Base-by-base conservation (phyloP, 495 filamentous ascomycete species). In the Lasiosphaeria ovina region DNA sequence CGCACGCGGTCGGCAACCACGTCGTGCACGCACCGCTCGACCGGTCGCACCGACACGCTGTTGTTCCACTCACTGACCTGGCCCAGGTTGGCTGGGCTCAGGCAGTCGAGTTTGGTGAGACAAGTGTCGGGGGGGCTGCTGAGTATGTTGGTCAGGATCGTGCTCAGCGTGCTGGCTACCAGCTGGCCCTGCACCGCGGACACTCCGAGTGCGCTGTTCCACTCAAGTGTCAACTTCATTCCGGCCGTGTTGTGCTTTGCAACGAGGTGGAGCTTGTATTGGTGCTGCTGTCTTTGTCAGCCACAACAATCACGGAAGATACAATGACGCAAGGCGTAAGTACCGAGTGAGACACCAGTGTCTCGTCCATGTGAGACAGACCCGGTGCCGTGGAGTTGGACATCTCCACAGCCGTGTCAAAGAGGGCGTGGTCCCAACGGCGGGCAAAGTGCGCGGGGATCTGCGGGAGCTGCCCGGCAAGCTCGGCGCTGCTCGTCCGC, bases 21-120 rank as follows among this genome's bases (percentile, higher is more conserved):
- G n/a, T 70, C 47, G 54, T 74, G 67, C 11, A 72, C 54, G 55
- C 67, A 67, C 24, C 65, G 53, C 31, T 72, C 67, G 3, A 68
- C 58, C 1, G 63, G 38, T 3, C 61, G 44, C 36, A 61, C 54
- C 3, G 47, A 17, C 3, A 55, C 36, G 14, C n/a, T 16, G 17
- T 50, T 40, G 35, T 70, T 70, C 68, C 68, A 70, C 2, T 32
- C 16, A 16, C 54, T 38, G 33, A 70, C 32, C 10, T 55, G 68
- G 17, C 57, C 38, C 35, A 52, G 35, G 36, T 67, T 69, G 31
- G 51, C 60, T 6, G n/a, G 57, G 49, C 67, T 66, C 16, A 69
- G 35, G 9, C 38, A 62, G 14, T 63, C 57, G 50, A 69, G 34
- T 0, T 35, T 51, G 3, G 48, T 17, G 8, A 69, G 49, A 3